Percentiles rank a stretch among this genome's conserved stretches.
Conservation (phyloP, 768 basidiomycete species). For the Plicaturopsis crispa region DNA sequence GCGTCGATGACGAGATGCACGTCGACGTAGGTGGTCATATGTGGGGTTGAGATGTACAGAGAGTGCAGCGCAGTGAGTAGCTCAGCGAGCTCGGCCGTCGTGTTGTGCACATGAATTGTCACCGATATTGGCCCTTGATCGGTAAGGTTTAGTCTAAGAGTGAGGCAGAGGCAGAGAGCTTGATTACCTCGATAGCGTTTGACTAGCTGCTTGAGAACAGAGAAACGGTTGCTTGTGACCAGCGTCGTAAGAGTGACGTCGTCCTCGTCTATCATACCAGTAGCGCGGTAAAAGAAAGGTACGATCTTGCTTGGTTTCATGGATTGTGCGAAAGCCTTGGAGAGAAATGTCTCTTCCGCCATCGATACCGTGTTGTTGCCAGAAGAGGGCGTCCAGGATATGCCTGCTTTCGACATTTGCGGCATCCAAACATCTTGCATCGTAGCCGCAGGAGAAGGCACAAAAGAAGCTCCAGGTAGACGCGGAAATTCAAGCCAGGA, state of each 20-base stretch:
- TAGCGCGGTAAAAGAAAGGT: constrained; percentile 76
- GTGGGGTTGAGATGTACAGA: constrained; percentile 59
- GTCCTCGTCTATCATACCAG: constrained; percentile 41
- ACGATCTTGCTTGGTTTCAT: constrained; percentile 71
- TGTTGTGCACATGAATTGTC: constrained; percentile 65
- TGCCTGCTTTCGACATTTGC: background rate
- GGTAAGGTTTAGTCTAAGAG: background rate
- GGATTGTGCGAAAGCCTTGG: constrained; percentile 61
- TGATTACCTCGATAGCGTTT: constrained; percentile 66
- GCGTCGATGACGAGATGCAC: constrained; percentile 81
- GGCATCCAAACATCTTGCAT: background rate
- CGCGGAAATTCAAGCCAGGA: constrained; percentile 18
- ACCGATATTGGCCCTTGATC: constrained; percentile 77
- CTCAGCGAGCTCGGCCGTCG: constrained; percentile 32
- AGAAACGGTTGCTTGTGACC: constrained; percentile 72
- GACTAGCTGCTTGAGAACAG: constrained; percentile 64
- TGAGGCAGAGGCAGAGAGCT: background rate
- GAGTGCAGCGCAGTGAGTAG: constrained; percentile 57
- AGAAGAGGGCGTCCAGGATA: background rate
- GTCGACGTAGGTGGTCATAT: constrained; percentile 66
- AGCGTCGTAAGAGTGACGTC: constrained; percentile 85
- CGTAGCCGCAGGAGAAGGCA: background rate
- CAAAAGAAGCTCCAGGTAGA: constrained; percentile 10
- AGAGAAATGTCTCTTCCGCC: constrained; percentile 47
- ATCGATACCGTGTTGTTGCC: constrained; percentile 17